These are phyloP conservation scores for Suhomyces terraborum DNA, from an alignment of 1,139 yeast species.

Conservation along the genomic window DNA sequence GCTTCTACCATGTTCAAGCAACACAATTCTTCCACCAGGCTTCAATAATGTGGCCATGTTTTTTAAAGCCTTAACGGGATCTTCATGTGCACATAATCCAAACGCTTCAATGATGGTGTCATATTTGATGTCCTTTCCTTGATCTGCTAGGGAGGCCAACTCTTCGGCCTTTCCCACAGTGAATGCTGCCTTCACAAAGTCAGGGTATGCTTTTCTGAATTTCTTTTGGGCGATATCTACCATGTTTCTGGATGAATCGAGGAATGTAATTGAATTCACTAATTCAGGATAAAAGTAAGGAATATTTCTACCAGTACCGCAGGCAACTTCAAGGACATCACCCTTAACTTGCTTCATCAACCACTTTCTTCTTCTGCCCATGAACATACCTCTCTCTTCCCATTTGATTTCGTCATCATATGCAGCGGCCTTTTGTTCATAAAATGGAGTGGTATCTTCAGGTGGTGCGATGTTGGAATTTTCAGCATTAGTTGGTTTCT, in stretches of 20 bases:
- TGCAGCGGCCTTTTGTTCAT: slow-evolving; percentile 73
- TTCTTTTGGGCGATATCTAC: slow-evolving; percentile 77
- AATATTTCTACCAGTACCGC: slow-evolving; percentile 95
- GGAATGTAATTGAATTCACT: slow-evolving; percentile 73
- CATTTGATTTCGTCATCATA: slow-evolving; percentile 83
- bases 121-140: slow-evolving; percentile 53
- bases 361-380: slow-evolving; percentile 85
- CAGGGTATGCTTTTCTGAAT: slow-evolving; percentile 66
- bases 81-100: slow-evolving; percentile 93
- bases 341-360: slow-evolving; percentile 78
- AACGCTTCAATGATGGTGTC: slow-evolving; percentile 93
- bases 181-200: slow-evolving; percentile 72
- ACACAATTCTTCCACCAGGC: slow-evolving; percentile 88
- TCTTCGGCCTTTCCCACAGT: slow-evolving; percentile 95
- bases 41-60: slow-evolving; percentile 72
- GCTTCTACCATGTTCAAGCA: slow-evolving; percentile 92
- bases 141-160: slow-evolving; percentile 55
- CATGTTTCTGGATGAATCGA: slow-evolving; percentile 86
- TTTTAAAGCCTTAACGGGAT: slow-evolving; percentile 79
- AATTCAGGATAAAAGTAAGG: slow-evolving; percentile 64
- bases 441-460: slow-evolving; percentile 81
- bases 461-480: slow-evolving; percentile 59
- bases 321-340: slow-evolving; percentile 89
- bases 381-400: slow-evolving; percentile 81
- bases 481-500: slow-evolving; percentile 27